Evolutionary conservation across 306 rosid genomes (phyloP).

Genomic region (Herpetospermum pedunculosum): DNA sequence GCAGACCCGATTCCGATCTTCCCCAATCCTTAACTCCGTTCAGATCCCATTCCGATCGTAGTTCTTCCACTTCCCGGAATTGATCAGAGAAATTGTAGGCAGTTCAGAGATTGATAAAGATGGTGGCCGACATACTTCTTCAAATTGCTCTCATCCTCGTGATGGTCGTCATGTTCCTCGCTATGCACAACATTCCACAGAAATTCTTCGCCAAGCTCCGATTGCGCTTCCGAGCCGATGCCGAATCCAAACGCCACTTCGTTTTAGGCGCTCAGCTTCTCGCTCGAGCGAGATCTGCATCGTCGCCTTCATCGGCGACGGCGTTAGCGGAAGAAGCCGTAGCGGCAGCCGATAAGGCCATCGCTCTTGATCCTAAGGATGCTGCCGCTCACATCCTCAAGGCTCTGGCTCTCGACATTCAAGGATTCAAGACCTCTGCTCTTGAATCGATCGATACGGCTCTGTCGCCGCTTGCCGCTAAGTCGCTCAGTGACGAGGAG

Average conservation of each 20-base stretch:
- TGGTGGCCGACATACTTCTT: conserved; percentile 43
- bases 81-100: background rate
- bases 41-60: background rate
- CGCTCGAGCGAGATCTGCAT: conserved; percentile 41
- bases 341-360: conserved; percentile 60
- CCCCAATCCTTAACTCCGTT: background rate
- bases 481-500: conserved; percentile 42
- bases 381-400: conserved; percentile 80
- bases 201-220: conserved; percentile 37
- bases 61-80: background rate
- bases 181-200: conserved; percentile 53
- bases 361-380: conserved; percentile 62
- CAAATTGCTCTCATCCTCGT: conserved; percentile 39
- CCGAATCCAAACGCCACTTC: conserved; percentile 67
- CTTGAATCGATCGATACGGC: conserved; percentile 67
- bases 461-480: conserved; percentile 52
- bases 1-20: background rate
- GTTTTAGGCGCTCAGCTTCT: conserved; percentile 77
- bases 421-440: conserved; percentile 66
- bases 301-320: conserved; percentile 17
- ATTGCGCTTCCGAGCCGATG: conserved; percentile 20
- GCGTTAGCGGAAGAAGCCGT: conserved; percentile 36
- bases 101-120: conserved; percentile 8
- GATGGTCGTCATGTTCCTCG: conserved; percentile 33
- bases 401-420: conserved; percentile 54